phyloP scores from a whole-genome alignment of 108 stramenopile genomes.

The Parietichytrium sp. region DNA sequence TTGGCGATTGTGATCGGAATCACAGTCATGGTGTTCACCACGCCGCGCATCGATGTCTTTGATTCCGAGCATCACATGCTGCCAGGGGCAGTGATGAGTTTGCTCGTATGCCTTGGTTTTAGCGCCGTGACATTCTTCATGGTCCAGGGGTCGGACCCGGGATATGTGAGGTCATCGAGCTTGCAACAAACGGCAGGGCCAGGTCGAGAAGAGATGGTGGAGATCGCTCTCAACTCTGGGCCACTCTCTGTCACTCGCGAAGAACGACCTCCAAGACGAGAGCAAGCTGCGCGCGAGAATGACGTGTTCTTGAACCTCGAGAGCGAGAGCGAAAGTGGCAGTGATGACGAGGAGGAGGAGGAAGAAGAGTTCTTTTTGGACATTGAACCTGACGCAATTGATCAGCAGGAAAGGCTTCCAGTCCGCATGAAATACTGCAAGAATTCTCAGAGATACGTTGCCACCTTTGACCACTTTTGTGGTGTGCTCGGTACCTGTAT shows the following conservation, averaged over 20 bases:
- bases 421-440: constrained; percentile 80
- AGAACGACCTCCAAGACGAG: too few species aligned
- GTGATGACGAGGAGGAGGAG: neutral
- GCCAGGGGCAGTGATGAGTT: neutral
- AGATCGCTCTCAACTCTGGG: too few species aligned
- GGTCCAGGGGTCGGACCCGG: constrained; percentile 55
- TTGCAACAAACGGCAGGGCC: neutral
- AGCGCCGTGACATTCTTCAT: constrained; percentile 30
- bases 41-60: neutral
- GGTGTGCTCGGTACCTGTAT: constrained; percentile 74
- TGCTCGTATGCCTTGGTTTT: neutral
- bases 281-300: too few species aligned
- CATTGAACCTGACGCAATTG: constrained; percentile 40
- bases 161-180: constrained; percentile 43
- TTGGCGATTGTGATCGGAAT: neutral
- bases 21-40: neutral
- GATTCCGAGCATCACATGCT: neutral
- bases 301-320: too few species aligned
- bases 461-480: constrained; percentile 87
- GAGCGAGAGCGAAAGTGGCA: neutral
- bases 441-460: constrained; percentile 71
- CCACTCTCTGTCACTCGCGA: too few species aligned
- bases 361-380: constrained; percentile 46
- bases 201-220: too few species aligned
- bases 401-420: neutral